Evolutionary conservation across 2,329 filamentous ascomycete genomes (phyloP).

Genomic region (Exophiala sp.): DNA sequence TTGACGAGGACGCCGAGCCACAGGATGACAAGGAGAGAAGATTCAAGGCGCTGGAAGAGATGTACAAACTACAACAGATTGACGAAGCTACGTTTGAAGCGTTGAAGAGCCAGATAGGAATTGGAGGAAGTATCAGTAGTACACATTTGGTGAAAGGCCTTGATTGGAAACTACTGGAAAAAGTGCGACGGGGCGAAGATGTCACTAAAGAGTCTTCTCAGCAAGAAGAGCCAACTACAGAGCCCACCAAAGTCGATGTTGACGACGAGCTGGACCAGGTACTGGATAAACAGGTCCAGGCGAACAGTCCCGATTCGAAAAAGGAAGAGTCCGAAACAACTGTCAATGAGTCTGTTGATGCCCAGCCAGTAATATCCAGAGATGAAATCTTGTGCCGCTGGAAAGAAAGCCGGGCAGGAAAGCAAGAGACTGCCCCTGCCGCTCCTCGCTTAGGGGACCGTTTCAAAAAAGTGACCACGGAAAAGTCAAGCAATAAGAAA

Average conservation of each 20-base stretch:
- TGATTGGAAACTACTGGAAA: slow-evolving; percentile 65
- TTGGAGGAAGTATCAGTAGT: slow-evolving; percentile 71
- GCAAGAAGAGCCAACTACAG: slow-evolving; percentile 33
- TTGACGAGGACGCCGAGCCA: slow-evolving; percentile 46
- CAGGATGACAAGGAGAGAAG: slow-evolving; percentile 55
- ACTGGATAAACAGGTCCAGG: slow-evolving; percentile 34
- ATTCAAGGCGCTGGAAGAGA: slow-evolving; percentile 72
- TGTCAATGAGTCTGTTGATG: slow-evolving; percentile 33
- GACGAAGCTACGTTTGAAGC: slow-evolving; percentile 72
- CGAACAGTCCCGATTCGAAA: slow-evolving; percentile 12
- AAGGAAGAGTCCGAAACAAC: slow-evolving; percentile 22
- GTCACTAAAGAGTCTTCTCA: slow-evolving; percentile 39
- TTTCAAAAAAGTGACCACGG: slow-evolving; percentile 49
- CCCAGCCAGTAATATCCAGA: slow-evolving; percentile 45
- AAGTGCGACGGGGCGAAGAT: slow-evolving; percentile 48
- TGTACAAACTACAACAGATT: slow-evolving; percentile 76
- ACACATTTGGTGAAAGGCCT: slow-evolving; percentile 90
- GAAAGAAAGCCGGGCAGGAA: slow-evolving; percentile 45
- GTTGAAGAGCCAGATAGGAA: slow-evolving; percentile 63
- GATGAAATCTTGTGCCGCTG: slow-evolving; percentile 56
- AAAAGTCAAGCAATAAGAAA: slow-evolving; percentile 32
- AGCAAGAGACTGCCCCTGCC: slow-evolving; percentile 38
- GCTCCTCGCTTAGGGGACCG: slow-evolving; percentile 49
- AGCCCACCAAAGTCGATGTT: slow-evolving; percentile 39
- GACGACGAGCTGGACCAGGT: slow-evolving; percentile 56